These are phyloP conservation scores for Backusella westeae DNA, from an alignment of 192 early-diverging fungal genomes.

Conservation along the genomic window DNA sequence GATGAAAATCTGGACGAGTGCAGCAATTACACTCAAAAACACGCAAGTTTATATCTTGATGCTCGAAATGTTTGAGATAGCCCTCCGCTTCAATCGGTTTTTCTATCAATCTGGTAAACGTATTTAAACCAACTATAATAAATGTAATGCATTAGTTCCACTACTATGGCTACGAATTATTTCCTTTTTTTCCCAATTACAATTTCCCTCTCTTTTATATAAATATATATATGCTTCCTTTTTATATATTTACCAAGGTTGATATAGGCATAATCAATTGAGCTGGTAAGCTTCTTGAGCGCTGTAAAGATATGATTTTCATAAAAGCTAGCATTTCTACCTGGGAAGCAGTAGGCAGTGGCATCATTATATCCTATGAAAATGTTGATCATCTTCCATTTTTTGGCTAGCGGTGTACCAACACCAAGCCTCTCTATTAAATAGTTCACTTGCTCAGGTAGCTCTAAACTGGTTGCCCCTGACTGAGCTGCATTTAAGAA, in stretches of 20 bases:
- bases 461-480: constrained; percentile 9
- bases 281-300: background rate
- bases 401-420: background rate
- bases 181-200: background rate
- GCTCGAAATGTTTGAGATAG: background rate
- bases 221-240: background rate
- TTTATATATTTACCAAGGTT: background rate
- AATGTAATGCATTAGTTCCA: background rate
- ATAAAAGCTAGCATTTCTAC: background rate
- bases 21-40: background rate
- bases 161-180: background rate
- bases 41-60: background rate
- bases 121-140: background rate
- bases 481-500: constrained; percentile 6
- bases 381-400: background rate
- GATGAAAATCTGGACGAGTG: background rate
- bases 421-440: background rate
- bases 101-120: background rate
- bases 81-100: background rate
- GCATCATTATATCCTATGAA: constrained; percentile 9
- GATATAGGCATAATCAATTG: background rate
- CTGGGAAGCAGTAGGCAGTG: background rate
- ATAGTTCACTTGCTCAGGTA: constrained; percentile 10
- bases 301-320: background rate
- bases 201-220: background rate